Evolutionary conservation across 2,329 filamentous ascomycete species (phyloP), one percentile per base, ranked within the genome.

Genomic region (Diaporthe helianthi): DNA sequence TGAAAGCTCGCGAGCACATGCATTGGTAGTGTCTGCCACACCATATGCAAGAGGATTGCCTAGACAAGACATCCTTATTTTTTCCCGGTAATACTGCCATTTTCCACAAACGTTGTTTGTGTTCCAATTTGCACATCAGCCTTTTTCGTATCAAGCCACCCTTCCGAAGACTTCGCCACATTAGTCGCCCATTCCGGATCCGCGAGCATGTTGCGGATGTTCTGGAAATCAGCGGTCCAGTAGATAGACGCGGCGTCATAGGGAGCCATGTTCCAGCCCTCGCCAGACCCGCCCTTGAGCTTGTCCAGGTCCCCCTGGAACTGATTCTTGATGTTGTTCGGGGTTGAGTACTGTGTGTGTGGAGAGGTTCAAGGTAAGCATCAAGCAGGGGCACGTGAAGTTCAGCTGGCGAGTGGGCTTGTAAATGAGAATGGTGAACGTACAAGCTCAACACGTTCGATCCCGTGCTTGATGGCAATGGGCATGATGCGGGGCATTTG

Each of bases 161-260:
- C 47, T 15, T 44, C 8, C 4, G 12, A 47, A 29, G 38, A 53
- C 33, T 26, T 41, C 13, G 24, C 29, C 9, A 41, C 61, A 2
- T 53, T 65, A 19, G 33, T 24, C 2, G 52, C 22, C 47, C 47
- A 65, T 8, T 53, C 61, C 33, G 61, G 61, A 10, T 53, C 61
- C 1, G 47, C 36, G 12, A 65, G 33, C 61, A 65, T 29, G n/a
- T 70, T 66, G n/a, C 70, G 66, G 29, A 73, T 13, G 51, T 71
- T 72, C 78, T 73, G 64, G 1, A 58, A 51, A 24, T 71, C 67
- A 10, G 41, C 49, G 1, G 68, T 52, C 70, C 71, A 73, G 63
- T 73, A 73, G 38, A 70, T 71, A 13, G 54, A 41, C 13, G 70
- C 68, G 19, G 66, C 69, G 15, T 73, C 71, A 29, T 70, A 71